Base-by-base conservation (phyloP, 1,284 basidiomycete species). In the Cryptococcus sp. region DNA sequence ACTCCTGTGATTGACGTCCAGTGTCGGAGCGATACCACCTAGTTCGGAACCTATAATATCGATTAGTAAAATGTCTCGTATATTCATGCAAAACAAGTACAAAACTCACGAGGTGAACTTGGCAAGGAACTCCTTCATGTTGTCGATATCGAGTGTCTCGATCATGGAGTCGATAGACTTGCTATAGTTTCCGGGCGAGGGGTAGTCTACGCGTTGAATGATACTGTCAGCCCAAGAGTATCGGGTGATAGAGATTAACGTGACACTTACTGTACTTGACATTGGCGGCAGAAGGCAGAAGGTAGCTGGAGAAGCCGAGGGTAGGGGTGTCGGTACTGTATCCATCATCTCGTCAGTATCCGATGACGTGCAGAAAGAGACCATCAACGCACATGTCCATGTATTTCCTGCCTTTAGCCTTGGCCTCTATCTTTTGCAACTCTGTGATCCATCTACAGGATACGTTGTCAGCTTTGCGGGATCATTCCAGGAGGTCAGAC, bases 361-460 rank as follows among this genome's bases (percentile, higher is more conserved):
- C 8, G 8, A 17, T 22, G n/a, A 6, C 17, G 7, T 27, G 25
- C 22, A 15, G 8, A 41, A 40, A 38, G 20, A 15, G 25, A 42
- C 40, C 30, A 35, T 35, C 30, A 57, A 67, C 81, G 78, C 77
- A 93, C 91, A 94, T 84, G 77, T 94, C 92, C 80, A 93, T 89
- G 82, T 93, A 93, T 55, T 84, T 68, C 47, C 63, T 66, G 1
- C 79, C 80, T 19, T 68, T 82, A 45, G 86, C 86, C 78, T 89
- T 93, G 58, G 86, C 84, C 69, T 85, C 80, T 62, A 93, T 89
- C 90, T 92, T 94, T 67, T 93, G 86, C 38, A 88, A 80, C 77
- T 94, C 92, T 15, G 90, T 85, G 78, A 92, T 87, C 86, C 86
- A 88, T 38, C 86, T 82, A 20, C 38, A 22, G 7, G 13, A 20